Percentiles rank a stretch among this genome's conserved stretches.
phyloP scores from a whole-genome alignment of 192 early-diverging fungal genomes.

The Thoreauomyces humboldtii region DNA sequence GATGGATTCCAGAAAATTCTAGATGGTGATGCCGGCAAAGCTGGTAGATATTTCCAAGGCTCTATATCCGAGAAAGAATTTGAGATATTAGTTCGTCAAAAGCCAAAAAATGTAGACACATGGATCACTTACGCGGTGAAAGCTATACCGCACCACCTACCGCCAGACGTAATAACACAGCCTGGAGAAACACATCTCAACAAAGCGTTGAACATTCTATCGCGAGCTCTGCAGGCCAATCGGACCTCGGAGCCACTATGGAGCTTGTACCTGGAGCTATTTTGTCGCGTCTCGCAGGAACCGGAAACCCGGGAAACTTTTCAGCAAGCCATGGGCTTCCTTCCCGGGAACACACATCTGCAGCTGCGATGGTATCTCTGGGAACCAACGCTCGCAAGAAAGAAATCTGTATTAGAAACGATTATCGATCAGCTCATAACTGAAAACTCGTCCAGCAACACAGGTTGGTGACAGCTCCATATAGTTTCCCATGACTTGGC shows the following conservation, averaged over 20 bases:
- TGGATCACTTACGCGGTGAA: constrained; percentile 27
- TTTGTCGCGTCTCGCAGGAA: not conserved
- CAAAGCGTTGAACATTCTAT: constrained; percentile 19
- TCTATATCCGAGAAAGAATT: constrained; percentile 15
- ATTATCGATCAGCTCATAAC: constrained; percentile 1
- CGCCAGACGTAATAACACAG: constrained; percentile 3
- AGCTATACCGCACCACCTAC: constrained; percentile 16
- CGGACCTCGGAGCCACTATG: constrained; percentile 22
- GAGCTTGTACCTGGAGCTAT: constrained; percentile 34
- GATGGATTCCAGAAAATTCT: not conserved
- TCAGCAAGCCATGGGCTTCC: constrained; percentile 21
- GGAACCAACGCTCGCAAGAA: constrained; percentile 13
- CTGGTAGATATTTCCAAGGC: constrained; percentile 8
- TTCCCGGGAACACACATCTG: not conserved
- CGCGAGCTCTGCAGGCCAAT: constrained; percentile 24
- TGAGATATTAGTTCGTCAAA: not conserved
- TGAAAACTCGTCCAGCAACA: not conserved
- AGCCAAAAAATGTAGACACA: constrained; percentile 17
- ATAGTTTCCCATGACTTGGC: no score
- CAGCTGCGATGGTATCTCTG: constrained; percentile 33
- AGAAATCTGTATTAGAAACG: constrained; percentile 10
- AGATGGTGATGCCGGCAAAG: not conserved
- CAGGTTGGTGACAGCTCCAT: not conserved
- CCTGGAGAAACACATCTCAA: no score
- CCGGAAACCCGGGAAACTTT: constrained; percentile 23